Conservation (phyloP, 345 rosid species). For the Citrus sinensis region DVS_A1.0 CM039168.1:26690001-26690500, state of each 20-base stretch:
- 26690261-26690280: constrained; percentile 21
- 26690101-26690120: constrained; percentile 82
- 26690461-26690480: constrained; percentile 51
- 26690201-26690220: constrained; percentile 22
- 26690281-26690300: constrained; percentile 27
- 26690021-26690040: neutral
- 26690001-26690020: neutral
- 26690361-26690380: constrained; percentile 6
- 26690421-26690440: constrained; percentile 30
- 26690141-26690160: constrained; percentile 73
- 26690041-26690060: neutral
- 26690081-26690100: constrained; percentile 90
- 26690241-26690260: constrained; percentile 34
- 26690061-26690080: constrained; percentile 54
- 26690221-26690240: constrained; percentile 52
- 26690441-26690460: constrained; percentile 31
- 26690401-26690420: constrained; percentile 29
- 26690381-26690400: constrained; percentile 30
- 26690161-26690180: constrained; percentile 51
- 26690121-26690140: constrained; percentile 72
- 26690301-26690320: constrained; percentile 28
- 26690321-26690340: constrained; percentile 24
- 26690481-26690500: constrained; percentile 56
- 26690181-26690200: constrained; percentile 20
- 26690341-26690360: constrained; percentile 8